Conservation (phyloP, 805 yeast species). For the Suhomyces pyralidae region DNA sequence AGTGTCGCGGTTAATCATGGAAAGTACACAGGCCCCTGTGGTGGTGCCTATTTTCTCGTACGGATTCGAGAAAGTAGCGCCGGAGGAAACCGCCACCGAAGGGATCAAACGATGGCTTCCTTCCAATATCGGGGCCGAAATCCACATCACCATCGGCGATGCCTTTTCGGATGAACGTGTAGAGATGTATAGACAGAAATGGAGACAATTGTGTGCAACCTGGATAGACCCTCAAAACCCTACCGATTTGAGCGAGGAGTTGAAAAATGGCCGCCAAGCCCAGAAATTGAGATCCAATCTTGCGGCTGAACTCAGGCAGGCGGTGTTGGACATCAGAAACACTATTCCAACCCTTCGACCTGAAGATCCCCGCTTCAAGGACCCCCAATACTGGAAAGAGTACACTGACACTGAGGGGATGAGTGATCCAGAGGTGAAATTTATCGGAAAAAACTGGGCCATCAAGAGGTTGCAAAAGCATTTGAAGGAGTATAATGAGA, state of each 20-base stretch:
- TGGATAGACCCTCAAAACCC: slow-evolving; percentile 51
- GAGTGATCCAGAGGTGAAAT: slow-evolving; percentile 64
- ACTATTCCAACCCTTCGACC: slow-evolving; percentile 42
- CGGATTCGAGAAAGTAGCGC: slow-evolving; percentile 85
- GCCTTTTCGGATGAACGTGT: slow-evolving; percentile 61
- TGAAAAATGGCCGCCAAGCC: slow-evolving; percentile 64
- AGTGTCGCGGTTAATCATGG: slow-evolving; percentile 76
- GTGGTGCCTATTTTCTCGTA: slow-evolving; percentile 81
- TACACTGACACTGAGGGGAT: slow-evolving; percentile 64
- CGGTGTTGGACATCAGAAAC: slow-evolving; percentile 50
- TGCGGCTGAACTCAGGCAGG: slow-evolving; percentile 64
- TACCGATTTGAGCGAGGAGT: slow-evolving; percentile 56
- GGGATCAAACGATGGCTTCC: slow-evolving; percentile 61
- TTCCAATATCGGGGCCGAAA: slow-evolving; percentile 60
- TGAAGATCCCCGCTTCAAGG: slow-evolving; percentile 68
- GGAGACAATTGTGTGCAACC: slow-evolving; percentile 62
- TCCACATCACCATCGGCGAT: slow-evolving; percentile 69
- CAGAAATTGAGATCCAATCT: slow-evolving; percentile 63
- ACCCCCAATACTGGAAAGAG: slow-evolving; percentile 71
- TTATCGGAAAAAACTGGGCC: slow-evolving; percentile 84
- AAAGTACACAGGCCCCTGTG: slow-evolving; percentile 78
- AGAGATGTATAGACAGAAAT: slow-evolving; percentile 59
- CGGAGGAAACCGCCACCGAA: slow-evolving; percentile 60
- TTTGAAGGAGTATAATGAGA: slow-evolving; percentile 17
- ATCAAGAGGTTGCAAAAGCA: slow-evolving; percentile 63